These are phyloP conservation scores for Blastobotrys muscicola DNA, from an alignment of 805 yeast genomes.

Conservation along the genomic window DNA sequence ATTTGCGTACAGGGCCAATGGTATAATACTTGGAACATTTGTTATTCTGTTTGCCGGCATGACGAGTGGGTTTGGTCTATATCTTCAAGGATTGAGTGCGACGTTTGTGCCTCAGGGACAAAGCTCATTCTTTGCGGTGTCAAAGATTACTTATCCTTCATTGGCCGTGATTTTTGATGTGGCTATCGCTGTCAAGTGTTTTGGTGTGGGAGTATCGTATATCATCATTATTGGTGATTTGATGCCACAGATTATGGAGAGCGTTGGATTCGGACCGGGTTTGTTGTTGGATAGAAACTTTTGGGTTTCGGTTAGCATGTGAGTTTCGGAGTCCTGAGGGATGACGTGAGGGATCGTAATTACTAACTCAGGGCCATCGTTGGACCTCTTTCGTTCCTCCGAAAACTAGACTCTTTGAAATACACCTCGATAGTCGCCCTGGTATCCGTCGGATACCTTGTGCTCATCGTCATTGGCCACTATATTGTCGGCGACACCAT, in stretches of 20 bases:
- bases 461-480: conserved; percentile 65
- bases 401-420: conserved; percentile 70
- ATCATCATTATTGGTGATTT: conserved; percentile 66
- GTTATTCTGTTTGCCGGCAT: conserved; percentile 51
- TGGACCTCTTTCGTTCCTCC: conserved; percentile 60
- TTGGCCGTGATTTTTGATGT: conserved; percentile 58
- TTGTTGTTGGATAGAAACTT: conserved; percentile 29
- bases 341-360: conserved; percentile 16
- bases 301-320: conserved; percentile 40
- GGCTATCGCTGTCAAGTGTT: conserved; percentile 69
- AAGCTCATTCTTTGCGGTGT: conserved; percentile 61
- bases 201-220: conserved; percentile 71
- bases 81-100: conserved; percentile 51
- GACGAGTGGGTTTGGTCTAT: conserved; percentile 59
- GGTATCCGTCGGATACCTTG: conserved; percentile 68
- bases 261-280: conserved; percentile 15
- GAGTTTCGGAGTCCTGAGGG: neutral
- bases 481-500: conserved; percentile 49
- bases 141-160: conserved; percentile 60
- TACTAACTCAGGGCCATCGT: conserved; percentile 28
- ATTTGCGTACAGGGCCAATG: conserved; percentile 55
- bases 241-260: conserved; percentile 44
- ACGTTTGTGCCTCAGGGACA: conserved; percentile 45
- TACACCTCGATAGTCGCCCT: conserved; percentile 80
- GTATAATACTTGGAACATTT: conserved; percentile 45